These are phyloP conservation scores for Beauveria pseudobassiana DNA, from an alignment of 2,329 filamentous ascomycete species.

Conservation along the genomic window DNA sequence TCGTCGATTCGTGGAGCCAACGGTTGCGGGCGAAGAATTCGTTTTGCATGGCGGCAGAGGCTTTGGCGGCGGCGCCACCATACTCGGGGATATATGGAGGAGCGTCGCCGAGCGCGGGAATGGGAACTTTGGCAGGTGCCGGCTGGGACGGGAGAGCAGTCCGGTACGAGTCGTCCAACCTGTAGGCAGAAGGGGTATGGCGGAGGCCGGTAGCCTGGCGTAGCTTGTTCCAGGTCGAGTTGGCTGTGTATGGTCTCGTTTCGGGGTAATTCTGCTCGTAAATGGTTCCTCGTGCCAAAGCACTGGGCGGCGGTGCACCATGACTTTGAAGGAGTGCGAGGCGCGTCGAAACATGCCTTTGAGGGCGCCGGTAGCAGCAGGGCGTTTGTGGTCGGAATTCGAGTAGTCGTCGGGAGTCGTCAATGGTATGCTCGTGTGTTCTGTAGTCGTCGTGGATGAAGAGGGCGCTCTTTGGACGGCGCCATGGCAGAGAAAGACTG, in stretches of 20 bases:
- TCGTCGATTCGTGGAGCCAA: slow-evolving; percentile 32
- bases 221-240: slow-evolving; percentile 44
- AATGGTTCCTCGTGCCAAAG: slow-evolving; percentile 25
- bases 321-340: slow-evolving; percentile 45
- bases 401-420: slow-evolving; percentile 16
- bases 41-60: slow-evolving; percentile 53
- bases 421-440: slow-evolving; percentile 24
- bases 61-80: slow-evolving; percentile 53
- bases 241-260: slow-evolving; percentile 36
- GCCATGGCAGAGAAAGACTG: slow-evolving; percentile 44
- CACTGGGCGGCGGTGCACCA: slow-evolving; percentile 43
- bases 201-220: slow-evolving; percentile 45
- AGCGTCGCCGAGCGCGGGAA: slow-evolving; percentile 43
- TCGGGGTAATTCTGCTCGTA: slow-evolving; percentile 20
- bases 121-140: slow-evolving; percentile 25
- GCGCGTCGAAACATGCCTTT: slow-evolving; percentile 48
- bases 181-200: slow-evolving; percentile 38
- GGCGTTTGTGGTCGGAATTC: slow-evolving; percentile 18
- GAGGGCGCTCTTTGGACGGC: slow-evolving; percentile 39
- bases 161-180: slow-evolving; percentile 26
- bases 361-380: slow-evolving; percentile 27
- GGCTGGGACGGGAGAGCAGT: slow-evolving; percentile 20
- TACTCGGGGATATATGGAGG: slow-evolving; percentile 55
- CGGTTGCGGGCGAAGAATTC: slow-evolving; percentile 36
- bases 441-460: slow-evolving; percentile 22